Conservation (phyloP, 2,329 filamentous ascomycete species). For the Fusarium siculi region DNA sequence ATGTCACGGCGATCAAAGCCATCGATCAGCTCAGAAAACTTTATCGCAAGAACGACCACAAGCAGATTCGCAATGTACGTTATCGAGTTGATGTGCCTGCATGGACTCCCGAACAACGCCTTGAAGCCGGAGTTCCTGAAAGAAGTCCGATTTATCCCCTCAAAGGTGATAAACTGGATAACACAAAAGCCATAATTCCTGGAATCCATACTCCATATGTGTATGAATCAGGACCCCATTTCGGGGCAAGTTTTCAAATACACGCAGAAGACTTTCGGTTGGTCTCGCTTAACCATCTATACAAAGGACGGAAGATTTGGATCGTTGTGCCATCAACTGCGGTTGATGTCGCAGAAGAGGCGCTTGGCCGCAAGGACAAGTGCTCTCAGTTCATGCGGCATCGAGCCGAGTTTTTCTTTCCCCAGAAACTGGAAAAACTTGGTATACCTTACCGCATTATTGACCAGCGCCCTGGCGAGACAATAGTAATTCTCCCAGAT, state of each 20-base stretch:
- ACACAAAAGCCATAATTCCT: constrained; percentile 52
- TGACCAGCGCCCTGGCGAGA: constrained; percentile 53
- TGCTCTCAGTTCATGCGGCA: constrained; percentile 56
- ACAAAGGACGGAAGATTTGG: constrained; percentile 55
- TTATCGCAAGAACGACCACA: constrained; percentile 50
- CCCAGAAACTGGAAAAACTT: constrained; percentile 52
- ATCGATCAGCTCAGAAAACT: constrained; percentile 50
- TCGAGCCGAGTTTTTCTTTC: constrained; percentile 55
- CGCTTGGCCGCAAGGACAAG: constrained; percentile 46
- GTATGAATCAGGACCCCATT: constrained; percentile 52
- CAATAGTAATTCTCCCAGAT: constrained; percentile 53
- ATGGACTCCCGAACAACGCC: constrained; percentile 51
- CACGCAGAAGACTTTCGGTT: constrained; percentile 55
- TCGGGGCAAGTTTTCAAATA: constrained; percentile 54
- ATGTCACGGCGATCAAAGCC: constrained; percentile 41
- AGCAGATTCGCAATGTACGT: constrained; percentile 51
- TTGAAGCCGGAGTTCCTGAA: constrained; percentile 50
- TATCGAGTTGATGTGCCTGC: constrained; percentile 54
- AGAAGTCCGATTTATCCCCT: constrained; percentile 52
- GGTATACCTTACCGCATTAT: constrained; percentile 52
- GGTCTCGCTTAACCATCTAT: constrained; percentile 53
- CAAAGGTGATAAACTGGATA: constrained; percentile 51
- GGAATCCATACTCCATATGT: constrained; percentile 55
- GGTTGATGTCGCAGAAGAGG: constrained; percentile 49
- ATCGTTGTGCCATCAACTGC: constrained; percentile 52